These are phyloP conservation scores for Naganishia vaughanmartiniae DNA, from an alignment of 768 basidiomycete genomes.

Conservation along the genomic window DNA sequence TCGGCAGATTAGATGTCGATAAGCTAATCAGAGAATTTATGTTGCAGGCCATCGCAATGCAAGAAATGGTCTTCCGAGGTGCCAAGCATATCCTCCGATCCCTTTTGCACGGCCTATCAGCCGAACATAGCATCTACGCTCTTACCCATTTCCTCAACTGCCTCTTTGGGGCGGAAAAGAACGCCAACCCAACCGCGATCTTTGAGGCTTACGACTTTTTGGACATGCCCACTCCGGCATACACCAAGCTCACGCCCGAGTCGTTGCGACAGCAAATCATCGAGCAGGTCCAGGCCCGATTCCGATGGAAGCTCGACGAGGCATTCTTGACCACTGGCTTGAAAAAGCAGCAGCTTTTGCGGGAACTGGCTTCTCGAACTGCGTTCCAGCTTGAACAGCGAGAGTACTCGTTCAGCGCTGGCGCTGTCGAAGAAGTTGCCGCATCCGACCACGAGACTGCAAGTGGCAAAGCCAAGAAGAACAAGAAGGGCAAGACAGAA, in stretches of 20 bases:
- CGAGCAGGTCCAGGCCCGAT: conserved; percentile 49
- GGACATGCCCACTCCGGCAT: conserved; percentile 41
- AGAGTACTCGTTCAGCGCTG: conserved; percentile 48
- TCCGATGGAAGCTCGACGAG: conserved; percentile 50
- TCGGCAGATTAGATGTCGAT: not conserved
- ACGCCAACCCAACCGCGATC: conserved; percentile 47
- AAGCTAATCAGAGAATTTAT: conserved; percentile 1
- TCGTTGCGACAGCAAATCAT: conserved; percentile 47
- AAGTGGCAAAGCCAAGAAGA: conserved; percentile 14
- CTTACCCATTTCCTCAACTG: conserved; percentile 57
- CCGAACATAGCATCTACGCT: conserved; percentile 47
- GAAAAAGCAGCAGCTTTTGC: conserved; percentile 51
- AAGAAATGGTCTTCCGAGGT: conserved; percentile 56
- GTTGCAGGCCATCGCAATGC: conserved; percentile 44
- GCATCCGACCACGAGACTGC: conserved; percentile 26
- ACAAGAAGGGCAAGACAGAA: conserved; percentile 29
- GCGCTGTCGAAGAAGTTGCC: conserved; percentile 15
- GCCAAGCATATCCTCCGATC: conserved; percentile 53
- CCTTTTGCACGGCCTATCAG: conserved; percentile 48
- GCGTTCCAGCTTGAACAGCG: conserved; percentile 54
- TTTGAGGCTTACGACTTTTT: conserved; percentile 48
- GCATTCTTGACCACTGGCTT: conserved; percentile 42
- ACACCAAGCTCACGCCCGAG: conserved; percentile 52
- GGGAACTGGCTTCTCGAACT: conserved; percentile 53
- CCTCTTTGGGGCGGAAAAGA: conserved; percentile 51